Evolutionary conservation across 2,329 filamentous ascomycete species (phyloP), one percentile per base, ranked within the genome.

Genomic region (Ciborinia camelliae): DNA sequence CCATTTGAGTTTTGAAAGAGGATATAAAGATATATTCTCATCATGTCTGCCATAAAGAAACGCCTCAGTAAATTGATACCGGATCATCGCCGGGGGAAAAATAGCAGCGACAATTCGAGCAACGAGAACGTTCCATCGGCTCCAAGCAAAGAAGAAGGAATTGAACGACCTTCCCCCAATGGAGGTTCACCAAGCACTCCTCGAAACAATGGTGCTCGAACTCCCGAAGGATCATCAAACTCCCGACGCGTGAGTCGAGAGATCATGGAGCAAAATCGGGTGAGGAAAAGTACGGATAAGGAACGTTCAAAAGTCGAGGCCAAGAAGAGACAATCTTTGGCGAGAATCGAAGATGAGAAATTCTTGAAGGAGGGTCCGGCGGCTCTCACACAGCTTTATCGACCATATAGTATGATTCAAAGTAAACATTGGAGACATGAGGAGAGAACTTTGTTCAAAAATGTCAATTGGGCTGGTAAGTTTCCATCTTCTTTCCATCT

Each of bases 341-440:
- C 71, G n/a, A 67, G 68, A 55, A 74, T 74, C 50, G 69, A 72
- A 54, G 72, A 73, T 28, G 71, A 73, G 66, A 68, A 69, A 18
- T 75, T 72, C 58, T 52, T 74, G 43, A 43, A 69, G 47, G 68
- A 73, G 35, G 74, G 71, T 0, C 73, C 74, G 0, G 59, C 69
- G 32, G 68, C 70, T 23, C 65, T 75, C 9, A 75, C 72, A 2
- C 68, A 67, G 23, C 65, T 75, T n/a, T 75, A 74, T 63, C 66
- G 66, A 45, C 74, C 74, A 26, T 72, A 70, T 41, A 75, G 74
- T 53, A 73, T 75, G 72, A 75, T 74, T 47, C 71, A 72, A 72
- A 75, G 74, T 65, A 75, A 74, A 67, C 62, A 67, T 30, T 70
- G 71, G 69, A 69, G 69, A n/a, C 63, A 72, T 39, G 71, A 74